phyloP scores from a whole-genome alignment of 2,329 filamentous ascomycete species.

The Fusarium circinatum region DNA sequence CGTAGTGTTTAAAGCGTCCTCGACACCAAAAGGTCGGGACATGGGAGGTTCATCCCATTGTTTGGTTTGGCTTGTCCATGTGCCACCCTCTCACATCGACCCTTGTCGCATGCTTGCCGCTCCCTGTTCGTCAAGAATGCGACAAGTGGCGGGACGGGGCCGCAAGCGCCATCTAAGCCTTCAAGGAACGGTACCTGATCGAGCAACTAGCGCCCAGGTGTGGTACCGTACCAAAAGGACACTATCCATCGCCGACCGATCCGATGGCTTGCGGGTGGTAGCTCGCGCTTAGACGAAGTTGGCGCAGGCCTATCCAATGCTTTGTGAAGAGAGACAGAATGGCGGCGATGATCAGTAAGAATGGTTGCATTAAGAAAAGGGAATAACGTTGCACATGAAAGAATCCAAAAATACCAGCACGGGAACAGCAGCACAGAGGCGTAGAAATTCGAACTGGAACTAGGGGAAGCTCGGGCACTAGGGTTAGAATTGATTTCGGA shows the following conservation, averaged over 20 bases:
- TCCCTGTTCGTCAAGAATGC: constrained; percentile 27
- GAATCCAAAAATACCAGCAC: constrained; percentile 6
- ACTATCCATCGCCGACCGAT: constrained; percentile 24
- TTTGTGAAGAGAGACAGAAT: not conserved
- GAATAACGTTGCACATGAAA: constrained; percentile 1
- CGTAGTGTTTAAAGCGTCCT: constrained; percentile 2
- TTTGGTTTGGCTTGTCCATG: constrained; percentile 22
- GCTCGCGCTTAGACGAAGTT: constrained; percentile 15
- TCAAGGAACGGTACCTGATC: constrained; percentile 42
- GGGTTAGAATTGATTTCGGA: not conserved
- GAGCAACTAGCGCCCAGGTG: constrained; percentile 33
- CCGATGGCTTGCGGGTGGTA: constrained; percentile 12
- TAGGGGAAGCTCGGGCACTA: not conserved
- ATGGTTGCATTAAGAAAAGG: constrained; percentile 7
- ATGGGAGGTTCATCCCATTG: constrained; percentile 15
- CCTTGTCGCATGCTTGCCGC: constrained; percentile 36
- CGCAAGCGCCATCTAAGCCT: constrained; percentile 45
- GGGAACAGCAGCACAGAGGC: constrained; percentile 7
- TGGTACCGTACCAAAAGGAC: constrained; percentile 8
- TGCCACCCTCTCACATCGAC: constrained; percentile 26
- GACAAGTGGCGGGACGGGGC: constrained; percentile 44
- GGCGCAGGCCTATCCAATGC: constrained; percentile 8
- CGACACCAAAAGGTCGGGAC: not conserved
- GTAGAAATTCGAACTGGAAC: not conserved
- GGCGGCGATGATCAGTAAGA: constrained; percentile 17